These are phyloP conservation scores for Williopsis jadinii DNA, from an alignment of 1,139 yeast species.

Conservation along the genomic window DNA sequence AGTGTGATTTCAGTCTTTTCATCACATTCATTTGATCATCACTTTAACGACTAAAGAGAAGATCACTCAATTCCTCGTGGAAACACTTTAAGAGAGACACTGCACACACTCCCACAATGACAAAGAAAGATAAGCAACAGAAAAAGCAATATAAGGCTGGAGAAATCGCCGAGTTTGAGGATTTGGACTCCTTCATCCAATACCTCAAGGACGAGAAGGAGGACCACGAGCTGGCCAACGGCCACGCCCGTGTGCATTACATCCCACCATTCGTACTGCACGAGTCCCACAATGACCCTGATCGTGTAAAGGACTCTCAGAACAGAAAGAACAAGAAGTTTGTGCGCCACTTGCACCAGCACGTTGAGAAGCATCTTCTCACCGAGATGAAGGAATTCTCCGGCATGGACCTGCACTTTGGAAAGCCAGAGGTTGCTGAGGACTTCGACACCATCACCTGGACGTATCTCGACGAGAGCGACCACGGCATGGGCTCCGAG, in stretches of 20 bases:
- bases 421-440: slow-evolving; percentile 43
- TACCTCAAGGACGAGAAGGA: slow-evolving; percentile 66
- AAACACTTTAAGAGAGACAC: too few species aligned
- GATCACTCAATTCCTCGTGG: too few species aligned
- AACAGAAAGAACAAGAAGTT: slow-evolving; percentile 68
- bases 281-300: slow-evolving; percentile 63
- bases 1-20: too few species aligned
- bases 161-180: slow-evolving; percentile 42
- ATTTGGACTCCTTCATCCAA: slow-evolving; percentile 53
- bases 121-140: slow-evolving; percentile 19
- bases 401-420: slow-evolving; percentile 49
- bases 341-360: slow-evolving; percentile 70
- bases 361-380: slow-evolving; percentile 62
- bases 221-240: slow-evolving; percentile 66
- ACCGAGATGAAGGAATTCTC: slow-evolving; percentile 58
- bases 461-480: slow-evolving; percentile 46
- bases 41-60: too few species aligned
- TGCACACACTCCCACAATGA: slow-evolving; percentile 11
- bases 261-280: slow-evolving; percentile 68
- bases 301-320: slow-evolving; percentile 65
- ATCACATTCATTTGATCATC: too few species aligned
- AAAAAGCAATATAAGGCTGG: slow-evolving; percentile 16
- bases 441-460: slow-evolving; percentile 40
- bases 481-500: slow-evolving; percentile 40
- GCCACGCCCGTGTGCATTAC: slow-evolving; percentile 60